Base-by-base conservation (phyloP, 2,329 filamentous ascomycete species). In the Fusarium gaditjirri region DNA sequence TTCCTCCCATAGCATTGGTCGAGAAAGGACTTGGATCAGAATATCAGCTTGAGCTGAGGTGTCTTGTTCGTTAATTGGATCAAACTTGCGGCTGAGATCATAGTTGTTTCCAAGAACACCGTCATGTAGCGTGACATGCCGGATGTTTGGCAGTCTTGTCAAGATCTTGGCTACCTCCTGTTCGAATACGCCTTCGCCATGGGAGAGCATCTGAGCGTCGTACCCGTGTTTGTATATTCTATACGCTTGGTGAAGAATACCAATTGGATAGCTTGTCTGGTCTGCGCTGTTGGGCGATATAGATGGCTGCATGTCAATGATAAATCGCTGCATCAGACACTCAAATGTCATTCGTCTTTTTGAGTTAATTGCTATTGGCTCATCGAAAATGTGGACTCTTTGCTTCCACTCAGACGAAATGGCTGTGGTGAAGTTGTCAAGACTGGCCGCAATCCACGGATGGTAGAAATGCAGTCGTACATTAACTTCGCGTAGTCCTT, bases 171-270 rank as follows among this genome's bases (percentile, higher is more conserved):
- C 23, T 8, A 36, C 8, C 7, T 3, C 14, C 0, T 8, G 1
- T 11, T 2, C 19, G 10, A 56, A 56, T 2, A 19, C 41, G 13
- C 29, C 29, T 2, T 14, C 19, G 10, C n/a, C 7, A 5, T 56
- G 41, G 0, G 0, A 47, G 3, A 12, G 9, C 11, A 1, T 11
- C 5, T 56, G 41, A 0, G 23, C 17, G 5, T 27, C 11, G 16
- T 46, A 6, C 3, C 25, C 36, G 8, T 35, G 9, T 10, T 17
- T 56, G 4, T 46, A 56, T 2, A 3, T 35, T 3, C 2, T 3
- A 7, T 27, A 56, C 5, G 53, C 39, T 3, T 0, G 3, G 5
- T 25, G 13, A 4, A 33, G 23, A 5, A 56, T 29, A 33, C 19
- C 10, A 1, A 10, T 12, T 0, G 38, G 4, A n/a, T 17, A 33